Base-by-base conservation (phyloP, 768 basidiomycete species). In the Hericium rajendrae region DNA sequence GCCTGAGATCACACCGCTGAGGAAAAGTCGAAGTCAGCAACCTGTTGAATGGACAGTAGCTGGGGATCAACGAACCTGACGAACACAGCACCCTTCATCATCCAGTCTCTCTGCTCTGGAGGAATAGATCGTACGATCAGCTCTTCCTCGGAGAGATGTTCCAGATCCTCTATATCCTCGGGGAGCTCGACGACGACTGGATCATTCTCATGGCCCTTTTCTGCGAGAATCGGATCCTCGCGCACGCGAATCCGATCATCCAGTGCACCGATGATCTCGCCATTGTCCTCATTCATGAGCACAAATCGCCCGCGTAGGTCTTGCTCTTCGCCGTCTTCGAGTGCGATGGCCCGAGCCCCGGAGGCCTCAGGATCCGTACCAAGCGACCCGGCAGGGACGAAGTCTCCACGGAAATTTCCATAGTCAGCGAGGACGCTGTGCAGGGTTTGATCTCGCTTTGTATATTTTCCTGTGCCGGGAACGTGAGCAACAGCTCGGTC, bases 281-380 rank as follows among this genome's bases (percentile, higher is more conserved):
- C 57, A 11, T 51, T 39, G 11, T 55, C 60, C 48, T 61, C 62
- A 32, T 63, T 61, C 52, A 63, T 38, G 38, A 63, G 60, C 2
- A 61, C 60, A 39, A 63, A 63, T 2, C 62, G 60, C 15, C 62
- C 62, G 12, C 62, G 60, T n/a, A 63, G 53, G 26, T 61, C 62
- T 16, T 57, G 54, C 1, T 39, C 62, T 9, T 38, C n/a, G 22
- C 20, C 52, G 15, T 13, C 51, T 24, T 15, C 40, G 22, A 20
- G 15, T 18, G 41, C 15, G 16, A 43, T 18, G 41, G 41, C 41
- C 16, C n/a, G 46, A 4, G 5, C 48, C 6, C 12, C 39, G 6
- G 41, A 26, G 8, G 10, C 46, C 20, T 46, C 48, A 15, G 26
- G 20, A 39, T 48, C 43, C 26, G 43, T 39, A 16, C 22, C 38